A percentile compares a stretch with the other conserved stretches of the same genome.
Conservation (phyloP, 2,329 filamentous ascomycete species). For the Phialemoniopsis sp. region DNA sequence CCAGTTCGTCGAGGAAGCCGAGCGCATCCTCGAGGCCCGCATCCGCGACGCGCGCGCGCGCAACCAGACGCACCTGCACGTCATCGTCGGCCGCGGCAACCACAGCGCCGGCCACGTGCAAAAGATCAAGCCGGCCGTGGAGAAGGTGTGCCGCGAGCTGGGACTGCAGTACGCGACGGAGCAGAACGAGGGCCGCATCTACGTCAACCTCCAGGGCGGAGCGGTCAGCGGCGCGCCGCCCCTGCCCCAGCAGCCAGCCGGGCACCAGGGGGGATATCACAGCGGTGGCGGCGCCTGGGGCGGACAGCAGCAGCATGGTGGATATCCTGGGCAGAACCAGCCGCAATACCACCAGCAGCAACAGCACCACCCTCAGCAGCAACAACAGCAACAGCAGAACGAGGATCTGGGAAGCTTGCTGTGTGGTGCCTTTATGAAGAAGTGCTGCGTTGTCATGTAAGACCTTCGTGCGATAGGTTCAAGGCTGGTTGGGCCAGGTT, state of each 20-base stretch:
- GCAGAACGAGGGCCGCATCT: constrained; percentile 85
- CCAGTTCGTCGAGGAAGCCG: constrained; percentile 90
- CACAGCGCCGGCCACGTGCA: constrained; percentile 79
- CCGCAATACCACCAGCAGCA: constrained; percentile 25
- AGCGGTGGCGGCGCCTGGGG: constrained; percentile 26
- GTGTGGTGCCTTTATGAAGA: constrained; percentile 45
- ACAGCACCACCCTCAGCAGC: constrained; percentile 25
- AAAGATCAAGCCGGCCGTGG: constrained; percentile 93
- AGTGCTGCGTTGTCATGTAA: constrained; percentile 75
- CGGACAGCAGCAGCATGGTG: too few relatives aligned
- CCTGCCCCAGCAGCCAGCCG: constrained; percentile 41
- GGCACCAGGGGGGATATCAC: constrained; percentile 23
- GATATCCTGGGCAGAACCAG: constrained; percentile 19
- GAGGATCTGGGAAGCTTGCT: constrained; percentile 48
- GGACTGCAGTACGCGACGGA: constrained; percentile 82
- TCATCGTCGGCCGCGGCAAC: constrained; percentile 94
- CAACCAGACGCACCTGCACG: constrained; percentile 81
- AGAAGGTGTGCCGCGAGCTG: constrained; percentile 78
- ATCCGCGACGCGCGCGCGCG: constrained; percentile 72
- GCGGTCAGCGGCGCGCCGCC: constrained; percentile 40
- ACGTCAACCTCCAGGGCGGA: constrained; percentile 78
- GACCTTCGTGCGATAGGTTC: not conserved
- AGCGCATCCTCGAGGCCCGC: constrained; percentile 81
- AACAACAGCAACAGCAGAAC: constrained; percentile 33
- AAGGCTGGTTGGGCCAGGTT: too few relatives aligned